Evolutionary conservation across 345 rosid species (phyloP), one percentile per base, ranked within the genome.

Genomic region (Bruguiera parviflora): DNA sequence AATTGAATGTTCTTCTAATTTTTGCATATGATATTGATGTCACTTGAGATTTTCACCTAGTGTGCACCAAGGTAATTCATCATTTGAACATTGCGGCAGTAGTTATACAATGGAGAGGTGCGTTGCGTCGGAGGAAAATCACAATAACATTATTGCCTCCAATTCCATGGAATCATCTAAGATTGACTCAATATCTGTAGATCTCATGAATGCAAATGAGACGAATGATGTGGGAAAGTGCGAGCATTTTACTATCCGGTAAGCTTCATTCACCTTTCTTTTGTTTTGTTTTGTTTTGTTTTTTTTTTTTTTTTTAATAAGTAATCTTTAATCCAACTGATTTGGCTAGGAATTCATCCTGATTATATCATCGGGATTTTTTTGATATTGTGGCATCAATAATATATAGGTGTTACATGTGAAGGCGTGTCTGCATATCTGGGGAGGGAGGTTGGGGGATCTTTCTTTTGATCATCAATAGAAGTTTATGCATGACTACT

Each of bases 201-300:
- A 88, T 80, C 86, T 86, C 62, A 76, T 61, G 53, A 70, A 51
- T 46, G 72, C 77, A 56, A 79, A 77, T 56, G 73, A 75, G 29
- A 80, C 75, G 74, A 73, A 22, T 73, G 72, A 75, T 67, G 70
- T 25, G 47, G 79, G 56, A 57, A 86, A 76, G 52, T 90, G 94
- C 66, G 75, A 84, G 53, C 88, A 84, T 71, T 90, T 90, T 76
- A 84, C 96, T 22, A 75, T 90, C 69, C 85, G 93, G 96, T 90
- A 79, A 81, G 87, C 19, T 43, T 43, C 18, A 13, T 11, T 43
- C 1, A 43, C 49, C 49, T 15, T 43, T 68, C 51, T 58, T 24
- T 15, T 20, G 64, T 25, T 25, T 67, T 61, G n/a, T 61, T 19
- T 33, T 60, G 9, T 24, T 71, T 56, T 61, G 1, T 5, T 64